These are phyloP conservation scores for Leccinum uliginosum DNA, from an alignment of 768 basidiomycete genomes.

Conservation along the genomic window DNA sequence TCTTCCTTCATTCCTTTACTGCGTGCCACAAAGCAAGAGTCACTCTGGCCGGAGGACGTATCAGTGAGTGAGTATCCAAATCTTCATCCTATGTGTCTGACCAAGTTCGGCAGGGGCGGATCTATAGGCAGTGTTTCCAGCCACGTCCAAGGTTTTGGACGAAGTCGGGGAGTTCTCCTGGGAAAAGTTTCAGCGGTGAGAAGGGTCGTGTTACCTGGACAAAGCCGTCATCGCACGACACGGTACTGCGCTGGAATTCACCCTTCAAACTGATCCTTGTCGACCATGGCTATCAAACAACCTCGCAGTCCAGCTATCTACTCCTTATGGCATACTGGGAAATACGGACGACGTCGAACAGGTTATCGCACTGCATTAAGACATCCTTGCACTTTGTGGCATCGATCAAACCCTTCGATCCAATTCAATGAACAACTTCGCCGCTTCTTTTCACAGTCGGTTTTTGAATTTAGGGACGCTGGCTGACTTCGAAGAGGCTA, in stretches of 20 bases:
- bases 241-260: neutral
- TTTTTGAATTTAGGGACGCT: neutral
- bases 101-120: neutral
- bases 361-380: neutral
- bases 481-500: neutral
- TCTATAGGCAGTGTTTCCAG: neutral
- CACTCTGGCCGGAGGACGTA: neutral
- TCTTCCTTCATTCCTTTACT: neutral
- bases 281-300: neutral
- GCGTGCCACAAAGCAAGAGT: neutral
- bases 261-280: neutral
- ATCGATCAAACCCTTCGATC: neutral
- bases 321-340: neutral
- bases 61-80: neutral
- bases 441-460: neutral
- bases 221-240: slow-evolving; percentile 17
- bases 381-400: neutral
- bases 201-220: slow-evolving; percentile 10
- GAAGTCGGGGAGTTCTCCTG: neutral
- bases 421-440: neutral
- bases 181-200: neutral
- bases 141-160: neutral
- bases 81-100: neutral
- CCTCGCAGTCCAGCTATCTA: neutral
- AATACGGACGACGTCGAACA: neutral